These are phyloP conservation scores for Yamadazyma sp. DNA, from an alignment of 805 yeast genomes.

Conservation along the genomic window DNA sequence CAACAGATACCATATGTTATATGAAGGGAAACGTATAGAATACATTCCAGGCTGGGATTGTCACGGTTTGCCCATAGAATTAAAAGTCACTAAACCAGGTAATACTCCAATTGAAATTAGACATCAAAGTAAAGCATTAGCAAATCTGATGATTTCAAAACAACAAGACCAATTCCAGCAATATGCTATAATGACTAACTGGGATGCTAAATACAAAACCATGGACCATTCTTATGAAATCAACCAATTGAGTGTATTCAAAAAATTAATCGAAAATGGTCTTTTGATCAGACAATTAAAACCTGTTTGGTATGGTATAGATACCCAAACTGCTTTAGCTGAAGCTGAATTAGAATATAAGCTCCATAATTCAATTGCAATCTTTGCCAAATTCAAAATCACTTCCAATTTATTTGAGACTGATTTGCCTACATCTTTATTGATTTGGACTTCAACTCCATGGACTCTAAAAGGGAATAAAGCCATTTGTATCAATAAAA, in stretches of 20 bases:
- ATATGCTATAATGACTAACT: slow-evolving; percentile 83
- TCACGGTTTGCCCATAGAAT: slow-evolving; percentile 95
- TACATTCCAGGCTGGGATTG: slow-evolving; percentile 98
- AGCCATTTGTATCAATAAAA: slow-evolving; percentile 71
- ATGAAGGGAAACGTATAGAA: slow-evolving; percentile 55
- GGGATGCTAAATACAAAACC: slow-evolving; percentile 71
- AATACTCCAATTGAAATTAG: slow-evolving; percentile 50
- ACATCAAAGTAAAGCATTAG: slow-evolving; percentile 64
- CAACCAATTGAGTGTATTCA: slow-evolving; percentile 70
- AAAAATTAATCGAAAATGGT: slow-evolving; percentile 58
- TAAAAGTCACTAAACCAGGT: slow-evolving; percentile 55
- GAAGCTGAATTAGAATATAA: slow-evolving; percentile 95
- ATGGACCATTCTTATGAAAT: slow-evolving; percentile 68
- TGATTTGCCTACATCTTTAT: slow-evolving; percentile 9
- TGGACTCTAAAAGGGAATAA: slow-evolving; percentile 92
- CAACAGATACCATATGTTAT: slow-evolving; percentile 61
- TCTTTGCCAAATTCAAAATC: slow-evolving; percentile 63
- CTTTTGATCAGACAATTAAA: slow-evolving; percentile 80
- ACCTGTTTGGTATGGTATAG: slow-evolving; percentile 98
- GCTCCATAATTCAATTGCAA: slow-evolving; percentile 67
- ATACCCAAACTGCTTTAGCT: slow-evolving; percentile 89
- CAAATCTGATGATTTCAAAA: slow-evolving; percentile 56
- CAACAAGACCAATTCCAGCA: slow-evolving; percentile 65
- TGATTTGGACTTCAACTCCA: slow-evolving; percentile 98
- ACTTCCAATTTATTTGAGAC: too few relatives aligned